Evolutionary conservation across 2,329 filamentous ascomycete genomes (phyloP).

Genomic region (Pezicula rhizophila): DNA sequence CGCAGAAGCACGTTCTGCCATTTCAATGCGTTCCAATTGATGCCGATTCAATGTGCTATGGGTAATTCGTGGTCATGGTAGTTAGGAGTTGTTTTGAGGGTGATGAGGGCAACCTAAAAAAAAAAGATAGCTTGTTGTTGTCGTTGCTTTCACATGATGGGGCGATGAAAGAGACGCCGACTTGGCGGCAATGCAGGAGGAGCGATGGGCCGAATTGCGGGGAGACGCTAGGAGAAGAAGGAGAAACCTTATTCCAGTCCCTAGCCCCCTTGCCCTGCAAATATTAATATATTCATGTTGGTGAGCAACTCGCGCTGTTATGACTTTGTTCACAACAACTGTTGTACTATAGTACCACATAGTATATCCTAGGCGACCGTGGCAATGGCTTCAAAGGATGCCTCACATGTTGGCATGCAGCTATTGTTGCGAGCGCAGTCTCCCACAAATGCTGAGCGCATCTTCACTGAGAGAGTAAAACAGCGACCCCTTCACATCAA

Average conservation of each 20-base stretch:
- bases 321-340: no score
- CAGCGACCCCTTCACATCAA: slow-evolving; percentile 75
- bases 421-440: slow-evolving; percentile 77
- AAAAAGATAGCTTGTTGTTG: neutral
- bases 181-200: no score
- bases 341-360: neutral
- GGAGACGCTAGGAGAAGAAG: neutral
- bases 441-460: slow-evolving; percentile 60
- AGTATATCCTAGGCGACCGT: neutral
- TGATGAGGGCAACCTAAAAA: neutral
- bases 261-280: neutral
- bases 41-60: neutral
- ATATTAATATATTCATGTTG: neutral
- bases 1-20: slow-evolving; percentile 41
- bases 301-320: no score
- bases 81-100: neutral
- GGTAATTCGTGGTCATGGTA: neutral
- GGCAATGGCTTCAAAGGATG: slow-evolving; percentile 4
- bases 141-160: neutral
- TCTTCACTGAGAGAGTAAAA: slow-evolving; percentile 78
- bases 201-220: neutral
- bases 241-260: neutral
- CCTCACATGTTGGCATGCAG: slow-evolving; percentile 39
- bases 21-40: slow-evolving; percentile 13
- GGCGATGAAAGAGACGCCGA: neutral